Base-by-base conservation (phyloP, 768 basidiomycete species). In the Mycena amicta region DNA sequence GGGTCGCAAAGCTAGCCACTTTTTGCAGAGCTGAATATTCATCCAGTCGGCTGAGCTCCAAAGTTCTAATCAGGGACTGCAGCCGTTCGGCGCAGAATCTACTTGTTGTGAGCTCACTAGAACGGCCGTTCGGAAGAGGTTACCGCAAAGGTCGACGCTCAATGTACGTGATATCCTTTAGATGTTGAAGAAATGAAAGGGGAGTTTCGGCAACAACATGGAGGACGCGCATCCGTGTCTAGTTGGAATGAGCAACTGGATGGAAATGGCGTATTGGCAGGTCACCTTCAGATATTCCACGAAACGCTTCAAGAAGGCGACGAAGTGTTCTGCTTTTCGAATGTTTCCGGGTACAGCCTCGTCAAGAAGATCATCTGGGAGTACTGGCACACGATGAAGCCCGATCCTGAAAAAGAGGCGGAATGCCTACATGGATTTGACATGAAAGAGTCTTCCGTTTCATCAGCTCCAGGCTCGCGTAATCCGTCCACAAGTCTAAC, bases 141-240 rank as follows among this genome's bases (percentile, higher is more conserved):
- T 70, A 92, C 96, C 92, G 84, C 59, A 99, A 75, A 12, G 97
- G 97, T 61, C 95, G 79, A 56, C 92, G 81, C 71, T 99, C 97
- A 56, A 99, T 99, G 71, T 95, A 99, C 15, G 97, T 98, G 61
- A 98, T 98, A 66, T 99, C 97, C 74, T 97, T 98, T 47, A 99
- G 80, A 74, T 99, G 97, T 68, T 98, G 96, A 40, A 99, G 75
- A 73, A 99, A 99, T 2, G 96, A 98, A 26, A 92, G 77, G 0
- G 97, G 97, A 2, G 97, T 99, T 74, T 99, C 97, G 18, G 97
- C 97, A 15, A 99, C 97, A 59, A 99, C 97, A 70, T 98, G 97
- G 26, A 98, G 77, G n/a, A 99, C 97, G 50, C 97, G 88, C 96
- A 98, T 98, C 53, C 97, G 85, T 18, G 96, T 98, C 95, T 98